Evolutionary conservation across 192 early-diverging fungal genomes (phyloP).

Genomic region (Oehlia diaphana): DNA sequence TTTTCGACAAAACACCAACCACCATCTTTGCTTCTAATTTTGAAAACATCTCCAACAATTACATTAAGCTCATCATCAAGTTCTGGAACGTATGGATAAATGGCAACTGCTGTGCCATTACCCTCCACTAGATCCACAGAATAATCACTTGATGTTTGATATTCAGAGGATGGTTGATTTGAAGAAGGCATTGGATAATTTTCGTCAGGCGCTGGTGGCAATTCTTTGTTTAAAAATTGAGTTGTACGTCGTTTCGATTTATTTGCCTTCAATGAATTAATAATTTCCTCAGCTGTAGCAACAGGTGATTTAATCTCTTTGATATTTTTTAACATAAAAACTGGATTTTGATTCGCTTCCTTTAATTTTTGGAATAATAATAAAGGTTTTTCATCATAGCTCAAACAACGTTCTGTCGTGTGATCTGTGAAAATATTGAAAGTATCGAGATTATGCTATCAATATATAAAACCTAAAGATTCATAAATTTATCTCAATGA

Average conservation of each 20-base stretch:
- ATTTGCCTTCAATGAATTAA: slow-evolving; percentile 23
- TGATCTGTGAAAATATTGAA: slow-evolving; percentile 16
- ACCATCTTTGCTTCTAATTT: slow-evolving; percentile 52
- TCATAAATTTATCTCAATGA: background rate
- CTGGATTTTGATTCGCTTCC: slow-evolving; percentile 66
- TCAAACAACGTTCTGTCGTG: slow-evolving; percentile 63
- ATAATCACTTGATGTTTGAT: background rate
- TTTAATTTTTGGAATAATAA: slow-evolving; percentile 72
- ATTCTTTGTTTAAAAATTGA: slow-evolving; percentile 29
- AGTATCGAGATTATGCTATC: background rate
- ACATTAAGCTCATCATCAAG: slow-evolving; percentile 63
- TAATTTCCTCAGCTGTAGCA: slow-evolving; percentile 22
- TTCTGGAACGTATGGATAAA: slow-evolving; percentile 62
- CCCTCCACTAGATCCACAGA: slow-evolving; percentile 37
- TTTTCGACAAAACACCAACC: slow-evolving; percentile 65
- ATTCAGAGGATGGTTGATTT: slow-evolving; percentile 10
- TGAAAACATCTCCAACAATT: slow-evolving; percentile 61
- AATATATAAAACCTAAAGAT: background rate
- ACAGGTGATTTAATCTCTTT: slow-evolving; percentile 47
- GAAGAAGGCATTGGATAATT: background rate
- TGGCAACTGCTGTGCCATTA: slow-evolving; percentile 50
- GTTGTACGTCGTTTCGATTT: slow-evolving; percentile 27
- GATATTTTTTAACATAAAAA: slow-evolving; percentile 72
- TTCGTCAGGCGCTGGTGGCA: slow-evolving; percentile 19
- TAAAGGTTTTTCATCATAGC: slow-evolving; percentile 78